Evolutionary conservation across 2,329 filamentous ascomycete species (phyloP), one percentile per base, ranked within the genome.

Genomic region (Talaromyces sp.): DNA sequence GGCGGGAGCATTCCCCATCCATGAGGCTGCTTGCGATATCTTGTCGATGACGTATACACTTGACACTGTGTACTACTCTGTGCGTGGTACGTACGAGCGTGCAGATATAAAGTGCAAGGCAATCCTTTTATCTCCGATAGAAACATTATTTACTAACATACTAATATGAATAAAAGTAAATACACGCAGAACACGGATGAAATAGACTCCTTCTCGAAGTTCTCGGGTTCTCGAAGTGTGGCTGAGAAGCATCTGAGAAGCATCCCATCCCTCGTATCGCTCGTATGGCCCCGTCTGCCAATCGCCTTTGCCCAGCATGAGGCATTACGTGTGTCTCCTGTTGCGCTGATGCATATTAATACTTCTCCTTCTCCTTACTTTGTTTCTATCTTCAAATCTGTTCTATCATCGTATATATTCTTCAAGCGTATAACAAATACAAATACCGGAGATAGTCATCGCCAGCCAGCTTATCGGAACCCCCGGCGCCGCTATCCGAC

Each of bases 151-250:
- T 31, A 31, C 8, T 34, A 34, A 34, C 10, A 34, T 34, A 34
- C 31, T 34, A 34, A 34, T 34, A 31, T 7, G 5, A 1, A 5
- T 31, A n/a, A 19, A 19, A 45, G n/a, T 11, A 19, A 22, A 34
- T 10, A 34, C 31, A 7, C 31, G 31, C 10, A n/a, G 19, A 47
- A 45, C 10, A 11, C 17, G 8, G 27, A 54, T n/a, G 17, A n/a
- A 15, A 54, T 54, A 54, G 22, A 29, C 53, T 36, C 53, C 19
- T 56, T 56, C 53, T 38, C n/a, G 53, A 56, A 38, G 8, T 22
- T n/a, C n/a, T n/a, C n/a, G n/a, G n/a, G n/a, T 56, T 56, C 53
- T 38, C n/a, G 53, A 56, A 38, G 8, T 22, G 53, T 56, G 31
- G 53, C 53, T 56, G 51, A 56, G 31, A 22, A 36, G 5, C 53